Conservation (phyloP, 2,329 filamentous ascomycete species). For the Hypoxylon sp. region DNA sequence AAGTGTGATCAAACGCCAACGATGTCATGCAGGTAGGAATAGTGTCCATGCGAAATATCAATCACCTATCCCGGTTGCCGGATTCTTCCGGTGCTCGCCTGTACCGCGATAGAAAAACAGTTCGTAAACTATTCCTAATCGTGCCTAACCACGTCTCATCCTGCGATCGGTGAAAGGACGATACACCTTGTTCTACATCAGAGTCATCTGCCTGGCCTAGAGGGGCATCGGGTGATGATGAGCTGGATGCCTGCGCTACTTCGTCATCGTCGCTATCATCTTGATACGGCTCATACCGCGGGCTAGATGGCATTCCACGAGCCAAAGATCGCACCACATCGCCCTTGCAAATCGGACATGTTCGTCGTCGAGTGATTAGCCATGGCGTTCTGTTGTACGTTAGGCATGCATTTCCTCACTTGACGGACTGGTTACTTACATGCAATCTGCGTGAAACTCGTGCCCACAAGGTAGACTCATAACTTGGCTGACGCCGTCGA, state of each 20-base stretch:
- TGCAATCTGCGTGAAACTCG: constrained; percentile 98
- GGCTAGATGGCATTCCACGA: constrained; percentile 62
- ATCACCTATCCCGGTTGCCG: constrained; percentile 33
- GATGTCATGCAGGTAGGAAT: constrained; percentile 19
- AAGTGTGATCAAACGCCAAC: constrained; percentile 38
- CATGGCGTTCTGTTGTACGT: constrained; percentile 81
- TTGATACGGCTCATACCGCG: constrained; percentile 66
- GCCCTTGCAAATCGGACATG: constrained; percentile 98
- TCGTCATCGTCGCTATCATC: constrained; percentile 65
- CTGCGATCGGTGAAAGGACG: constrained; percentile 42
- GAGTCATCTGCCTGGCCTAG: constrained; percentile 46
- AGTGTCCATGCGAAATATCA: constrained; percentile 14
- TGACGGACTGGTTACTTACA: constrained; percentile 72
- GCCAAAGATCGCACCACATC: constrained; percentile 85
- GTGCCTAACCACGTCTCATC: constrained; percentile 55
- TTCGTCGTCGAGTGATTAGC: constrained; percentile 93
- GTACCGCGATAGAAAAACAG: constrained; percentile 34
- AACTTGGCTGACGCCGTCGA: constrained; percentile 91
- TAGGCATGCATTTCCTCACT: constrained; percentile 19
- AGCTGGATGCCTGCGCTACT: constrained; percentile 36
- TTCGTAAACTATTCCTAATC: constrained; percentile 51
- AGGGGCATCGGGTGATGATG: constrained; percentile 43
- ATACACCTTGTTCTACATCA: constrained; percentile 60
- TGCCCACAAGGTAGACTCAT: constrained; percentile 98
- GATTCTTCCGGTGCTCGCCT: constrained; percentile 30